Conservation (phyloP, 2,329 filamentous ascomycete genomes). For the Beauveria sp. region DNA sequence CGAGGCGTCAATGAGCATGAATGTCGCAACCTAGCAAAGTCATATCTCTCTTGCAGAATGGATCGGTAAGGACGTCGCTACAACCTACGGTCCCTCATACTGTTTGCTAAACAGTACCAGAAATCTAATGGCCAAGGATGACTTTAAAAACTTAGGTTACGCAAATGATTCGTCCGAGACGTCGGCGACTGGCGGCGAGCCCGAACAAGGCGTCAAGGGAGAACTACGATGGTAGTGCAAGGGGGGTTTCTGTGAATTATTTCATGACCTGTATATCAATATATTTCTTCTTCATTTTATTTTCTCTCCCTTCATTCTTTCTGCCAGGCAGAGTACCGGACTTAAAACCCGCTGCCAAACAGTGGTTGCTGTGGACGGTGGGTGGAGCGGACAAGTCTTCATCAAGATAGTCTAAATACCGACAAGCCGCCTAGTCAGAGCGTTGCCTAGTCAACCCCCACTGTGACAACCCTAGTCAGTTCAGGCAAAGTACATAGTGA, state of each 20-base stretch:
- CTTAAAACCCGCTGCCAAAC: background rate
- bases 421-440: background rate
- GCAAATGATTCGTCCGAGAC: constrained; percentile 22
- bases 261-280: background rate
- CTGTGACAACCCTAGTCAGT: background rate
- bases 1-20: constrained; percentile 79
- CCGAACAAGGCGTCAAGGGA: constrained; percentile 29
- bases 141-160: constrained; percentile 91
- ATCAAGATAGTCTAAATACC: too few relatives aligned
- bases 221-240: constrained; percentile 27
- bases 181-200: constrained; percentile 17
- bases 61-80: constrained; percentile 59
- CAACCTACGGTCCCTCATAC: background rate
- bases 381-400: background rate
- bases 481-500: background rate
- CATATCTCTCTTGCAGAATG: constrained; percentile 89
- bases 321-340: background rate
- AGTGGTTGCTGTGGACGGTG: background rate
- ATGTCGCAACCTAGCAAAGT: constrained; percentile 79
- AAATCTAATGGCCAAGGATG: constrained; percentile 92
- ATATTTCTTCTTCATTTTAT: background rate
- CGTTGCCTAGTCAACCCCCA: constrained; percentile 23
- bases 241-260: background rate
- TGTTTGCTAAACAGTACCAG: constrained; percentile 33
- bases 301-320: background rate